These are phyloP conservation scores for Anisodus acutangulus DNA, from an alignment of 257 asterid genomes.

Conservation along the genomic window DNA sequence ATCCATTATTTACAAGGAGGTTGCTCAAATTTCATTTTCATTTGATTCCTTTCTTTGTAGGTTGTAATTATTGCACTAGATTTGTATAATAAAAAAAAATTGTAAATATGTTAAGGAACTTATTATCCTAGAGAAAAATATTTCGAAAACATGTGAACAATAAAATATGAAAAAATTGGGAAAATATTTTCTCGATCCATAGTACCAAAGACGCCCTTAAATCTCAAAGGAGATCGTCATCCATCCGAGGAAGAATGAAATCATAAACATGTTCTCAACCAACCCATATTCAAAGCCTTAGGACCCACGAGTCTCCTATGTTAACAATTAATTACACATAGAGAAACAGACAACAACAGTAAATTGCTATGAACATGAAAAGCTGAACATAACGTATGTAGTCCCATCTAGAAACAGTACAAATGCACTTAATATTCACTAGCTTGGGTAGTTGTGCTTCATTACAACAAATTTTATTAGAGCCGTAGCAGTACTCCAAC, in stretches of 20 bases:
- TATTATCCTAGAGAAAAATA: no score
- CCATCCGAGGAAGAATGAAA: not conserved
- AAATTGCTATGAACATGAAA: not conserved
- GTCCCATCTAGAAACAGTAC: not conserved
- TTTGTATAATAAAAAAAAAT: no score
- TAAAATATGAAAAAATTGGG: no score
- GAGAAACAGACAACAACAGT: not conserved
- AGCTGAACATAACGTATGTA: not conserved
- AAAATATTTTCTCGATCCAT: not conserved
- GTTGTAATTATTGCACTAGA: no score
- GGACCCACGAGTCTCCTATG: conserved; percentile 6
- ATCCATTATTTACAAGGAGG: no score
- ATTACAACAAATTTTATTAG: not conserved
- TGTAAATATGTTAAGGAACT: no score
- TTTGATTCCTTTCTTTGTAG: no score
- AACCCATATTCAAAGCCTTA: not conserved
- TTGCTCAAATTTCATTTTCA: no score
- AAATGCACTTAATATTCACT: not conserved
- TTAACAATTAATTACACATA: not conserved
- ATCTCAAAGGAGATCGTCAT: not conserved
- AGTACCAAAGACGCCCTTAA: not conserved
- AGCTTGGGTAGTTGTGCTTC: not conserved
- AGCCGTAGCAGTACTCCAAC: not conserved
- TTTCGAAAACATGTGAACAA: no score
- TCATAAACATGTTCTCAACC: not conserved